Evolutionary conservation across 2,329 filamentous ascomycete species (phyloP).

Genomic region (Penicillium sp.): DNA sequence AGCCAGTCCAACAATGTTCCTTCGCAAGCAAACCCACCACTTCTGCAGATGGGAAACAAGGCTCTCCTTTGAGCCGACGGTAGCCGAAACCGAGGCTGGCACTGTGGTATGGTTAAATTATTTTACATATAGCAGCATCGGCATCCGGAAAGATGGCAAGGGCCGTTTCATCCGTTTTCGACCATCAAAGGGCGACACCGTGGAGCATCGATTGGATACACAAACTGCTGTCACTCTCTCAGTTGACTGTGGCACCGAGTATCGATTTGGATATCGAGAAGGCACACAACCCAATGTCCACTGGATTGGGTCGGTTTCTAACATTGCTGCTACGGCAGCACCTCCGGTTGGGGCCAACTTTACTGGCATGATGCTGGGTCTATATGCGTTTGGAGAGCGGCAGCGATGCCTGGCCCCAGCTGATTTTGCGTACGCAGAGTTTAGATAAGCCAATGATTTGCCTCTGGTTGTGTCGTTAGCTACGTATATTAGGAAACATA

Average conservation of each 20-base stretch:
- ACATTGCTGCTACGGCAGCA: slow-evolving; percentile 33
- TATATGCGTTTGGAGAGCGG: slow-evolving; percentile 45
- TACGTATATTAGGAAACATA: background rate
- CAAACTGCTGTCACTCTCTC: slow-evolving; percentile 24
- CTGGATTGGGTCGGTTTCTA: slow-evolving; percentile 33
- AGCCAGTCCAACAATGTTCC: slow-evolving; percentile 51
- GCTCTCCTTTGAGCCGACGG: slow-evolving; percentile 48
- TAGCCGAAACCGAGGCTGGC: slow-evolving; percentile 51
- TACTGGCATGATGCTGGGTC: slow-evolving; percentile 48
- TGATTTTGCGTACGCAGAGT: slow-evolving; percentile 40
- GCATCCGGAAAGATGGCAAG: slow-evolving; percentile 28
- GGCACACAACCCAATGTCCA: slow-evolving; percentile 3
- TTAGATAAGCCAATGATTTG: background rate
- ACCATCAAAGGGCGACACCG: slow-evolving; percentile 17
- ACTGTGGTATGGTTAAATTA: slow-evolving; percentile 56
- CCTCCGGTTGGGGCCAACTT: slow-evolving; percentile 43
- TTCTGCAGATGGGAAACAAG: slow-evolving; percentile 43
- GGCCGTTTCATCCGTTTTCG: slow-evolving; percentile 27
- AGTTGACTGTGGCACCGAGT: slow-evolving; percentile 32
- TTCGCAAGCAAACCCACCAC: slow-evolving; percentile 53
- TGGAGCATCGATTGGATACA: slow-evolving; percentile 13
- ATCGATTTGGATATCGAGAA: slow-evolving; percentile 28
- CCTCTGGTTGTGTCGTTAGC: too few species aligned
- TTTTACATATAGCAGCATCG: slow-evolving; percentile 45
- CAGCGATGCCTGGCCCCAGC: slow-evolving; percentile 42